Evolutionary conservation across 2,329 filamentous ascomycete species (phyloP).

Genomic region (Diaporthe batatas): DNA sequence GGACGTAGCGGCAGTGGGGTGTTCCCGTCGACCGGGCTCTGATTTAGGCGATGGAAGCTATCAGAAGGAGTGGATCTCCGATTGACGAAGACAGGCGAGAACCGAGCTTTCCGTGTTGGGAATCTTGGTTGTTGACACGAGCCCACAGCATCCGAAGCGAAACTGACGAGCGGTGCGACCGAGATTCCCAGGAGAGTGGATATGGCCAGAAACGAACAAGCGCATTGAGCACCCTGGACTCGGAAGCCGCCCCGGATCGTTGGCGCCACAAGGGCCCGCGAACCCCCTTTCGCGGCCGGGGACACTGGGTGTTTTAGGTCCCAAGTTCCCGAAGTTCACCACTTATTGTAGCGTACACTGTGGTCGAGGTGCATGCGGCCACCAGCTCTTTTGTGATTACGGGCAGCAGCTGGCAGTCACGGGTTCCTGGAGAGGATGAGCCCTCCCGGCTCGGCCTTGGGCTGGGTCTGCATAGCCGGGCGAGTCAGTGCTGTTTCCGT

Average conservation of each 20-base stretch:
- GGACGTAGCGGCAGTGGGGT: slow-evolving; percentile 11
- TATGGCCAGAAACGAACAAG: slow-evolving; percentile 34
- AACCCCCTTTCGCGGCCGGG: slow-evolving; percentile 14
- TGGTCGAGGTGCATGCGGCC: slow-evolving; percentile 12
- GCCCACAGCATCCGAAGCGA: slow-evolving; percentile 35
- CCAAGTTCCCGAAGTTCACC: slow-evolving; percentile 23
- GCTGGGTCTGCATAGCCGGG: slow-evolving; percentile 2
- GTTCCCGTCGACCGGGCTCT: slow-evolving; percentile 24
- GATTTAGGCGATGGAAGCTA: slow-evolving; percentile 32
- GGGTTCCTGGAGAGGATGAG: slow-evolving; percentile 16
- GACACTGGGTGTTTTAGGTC: slow-evolving; percentile 1
- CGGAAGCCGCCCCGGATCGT: slow-evolving; percentile 39
- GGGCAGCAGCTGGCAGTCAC: slow-evolving; percentile 29
- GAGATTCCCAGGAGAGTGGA: slow-evolving; percentile 39
- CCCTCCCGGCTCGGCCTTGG: slow-evolving; percentile 5
- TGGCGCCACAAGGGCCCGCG: slow-evolving; percentile 23
- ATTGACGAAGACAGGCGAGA: slow-evolving; percentile 38
- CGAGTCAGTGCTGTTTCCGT: slow-evolving; percentile 22
- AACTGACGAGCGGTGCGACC: slow-evolving; percentile 39
- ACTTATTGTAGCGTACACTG: background rate
- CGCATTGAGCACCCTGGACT: slow-evolving; percentile 32
- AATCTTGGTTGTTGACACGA: slow-evolving; percentile 21
- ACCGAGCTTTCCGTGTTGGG: slow-evolving; percentile 29
- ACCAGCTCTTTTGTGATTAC: slow-evolving; percentile 27
- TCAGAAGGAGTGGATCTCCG: slow-evolving; percentile 37